phyloP scores from a whole-genome alignment of 1,139 yeast species.

The Hyphopichia wangnamkhiaoensis region DNA sequence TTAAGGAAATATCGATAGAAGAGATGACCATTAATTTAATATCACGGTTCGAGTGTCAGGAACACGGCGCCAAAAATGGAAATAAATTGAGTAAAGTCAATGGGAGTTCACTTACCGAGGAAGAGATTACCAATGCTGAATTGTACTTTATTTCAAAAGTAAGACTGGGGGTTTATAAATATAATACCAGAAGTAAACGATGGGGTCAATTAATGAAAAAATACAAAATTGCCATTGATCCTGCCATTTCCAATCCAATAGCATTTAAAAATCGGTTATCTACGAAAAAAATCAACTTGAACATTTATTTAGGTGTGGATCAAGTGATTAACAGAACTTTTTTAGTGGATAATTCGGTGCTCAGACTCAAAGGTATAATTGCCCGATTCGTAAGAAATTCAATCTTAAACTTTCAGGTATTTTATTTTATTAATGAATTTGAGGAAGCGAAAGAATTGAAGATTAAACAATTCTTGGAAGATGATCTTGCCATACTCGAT shows the following conservation, averaged over 20 bases:
- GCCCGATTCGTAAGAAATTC: conserved; percentile 15
- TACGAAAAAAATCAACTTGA: conserved; percentile 14
- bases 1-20: conserved; percentile 29
- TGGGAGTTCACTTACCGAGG: conserved; percentile 50
- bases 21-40: conserved; percentile 44
- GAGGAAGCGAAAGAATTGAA: conserved; percentile 8
- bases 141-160: conserved; percentile 63
- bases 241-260: background rate
- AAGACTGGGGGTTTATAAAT: conserved; percentile 25
- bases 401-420: conserved; percentile 18
- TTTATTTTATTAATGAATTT: conserved; percentile 18
- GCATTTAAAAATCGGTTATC: conserved; percentile 7
- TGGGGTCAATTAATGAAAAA: conserved; percentile 30
- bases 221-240: conserved; percentile 18
- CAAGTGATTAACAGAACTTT: conserved; percentile 17
- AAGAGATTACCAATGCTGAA: conserved; percentile 65
- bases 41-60: conserved; percentile 46
- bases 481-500: conserved; percentile 38
- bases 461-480: conserved; percentile 20
- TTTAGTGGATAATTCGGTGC: conserved; percentile 25
- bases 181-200: conserved; percentile 20
- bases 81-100: conserved; percentile 44
- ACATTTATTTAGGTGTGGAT: conserved; percentile 7
- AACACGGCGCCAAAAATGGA: conserved; percentile 3
- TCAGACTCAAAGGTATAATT: conserved; percentile 29